These are phyloP conservation scores for Dactylonectria estremocensis DNA, from an alignment of 2,329 filamentous ascomycete genomes.

Conservation along the genomic window DNA sequence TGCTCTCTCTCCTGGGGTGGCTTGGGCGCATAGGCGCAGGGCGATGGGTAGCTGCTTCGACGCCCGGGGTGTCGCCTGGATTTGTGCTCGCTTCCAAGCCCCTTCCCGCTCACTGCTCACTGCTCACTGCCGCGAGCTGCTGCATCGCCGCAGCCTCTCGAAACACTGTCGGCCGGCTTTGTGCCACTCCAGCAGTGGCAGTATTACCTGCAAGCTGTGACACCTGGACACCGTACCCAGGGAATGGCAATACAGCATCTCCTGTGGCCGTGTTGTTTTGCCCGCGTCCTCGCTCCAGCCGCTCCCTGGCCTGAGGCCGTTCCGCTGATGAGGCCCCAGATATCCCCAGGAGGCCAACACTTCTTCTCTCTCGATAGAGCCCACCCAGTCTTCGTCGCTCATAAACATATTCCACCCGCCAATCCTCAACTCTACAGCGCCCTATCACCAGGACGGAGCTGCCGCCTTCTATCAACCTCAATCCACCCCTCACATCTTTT, in stretches of 20 bases:
- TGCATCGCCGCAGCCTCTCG: conserved; percentile 47
- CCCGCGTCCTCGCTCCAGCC: conserved; percentile 41
- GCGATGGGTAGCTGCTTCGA: conserved; percentile 46
- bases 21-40: conserved; percentile 45
- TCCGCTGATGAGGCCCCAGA: conserved; percentile 58
- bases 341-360: conserved; percentile 69
- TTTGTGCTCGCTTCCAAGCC: conserved; percentile 30
- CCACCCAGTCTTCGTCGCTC: conserved; percentile 65
- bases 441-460: conserved; percentile 66
- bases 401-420: conserved; percentile 68
- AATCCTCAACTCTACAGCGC: conserved; percentile 61
- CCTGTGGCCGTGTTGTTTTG: conserved; percentile 45
- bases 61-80: conserved; percentile 37
- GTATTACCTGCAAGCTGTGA: conserved; percentile 50
- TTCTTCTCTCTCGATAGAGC: conserved; percentile 69
- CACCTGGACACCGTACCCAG: conserved; percentile 50
- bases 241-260: conserved; percentile 51
- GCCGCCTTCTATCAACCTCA: conserved; percentile 64
- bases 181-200: conserved; percentile 47
- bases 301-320: conserved; percentile 38
- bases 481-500: conserved; percentile 61
- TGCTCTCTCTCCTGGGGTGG: conserved; percentile 38
- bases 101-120: conserved; percentile 30
- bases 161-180: conserved; percentile 44
- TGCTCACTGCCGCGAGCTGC: conserved; percentile 44